Percentiles rank a stretch among this genome's conserved stretches.
These are phyloP conservation scores for Bothriochloa decipiens DNA, from an alignment of 176 grass and related monocot species.

Conservation along the genomic window DNA sequence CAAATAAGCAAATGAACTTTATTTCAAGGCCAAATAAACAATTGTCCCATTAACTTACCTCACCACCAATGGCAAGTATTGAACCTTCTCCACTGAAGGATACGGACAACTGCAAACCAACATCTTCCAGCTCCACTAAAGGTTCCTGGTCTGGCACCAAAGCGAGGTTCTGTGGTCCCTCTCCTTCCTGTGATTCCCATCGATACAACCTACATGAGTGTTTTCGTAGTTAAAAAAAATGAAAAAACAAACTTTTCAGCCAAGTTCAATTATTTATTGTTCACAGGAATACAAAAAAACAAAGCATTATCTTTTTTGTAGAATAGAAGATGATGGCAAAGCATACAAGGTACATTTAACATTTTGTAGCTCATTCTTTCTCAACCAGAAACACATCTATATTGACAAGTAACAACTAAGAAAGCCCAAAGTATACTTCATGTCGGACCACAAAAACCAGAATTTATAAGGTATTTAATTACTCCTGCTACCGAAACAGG, in stretches of 20 bases:
- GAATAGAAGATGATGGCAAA: neutral
- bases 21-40: too few species aligned
- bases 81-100: constrained; percentile 85
- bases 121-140: constrained; percentile 57
- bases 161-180: constrained; percentile 38
- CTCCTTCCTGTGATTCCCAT: constrained; percentile 60
- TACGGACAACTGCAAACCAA: constrained; percentile 71
- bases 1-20: too few species aligned
- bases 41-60: constrained; percentile 70
- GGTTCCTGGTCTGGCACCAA: constrained; percentile 58
- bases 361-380: constrained; percentile 6
- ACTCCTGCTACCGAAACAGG: neutral
- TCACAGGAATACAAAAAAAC: neutral
- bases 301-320: neutral
- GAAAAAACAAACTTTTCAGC: neutral
- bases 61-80: constrained; percentile 76
- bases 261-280: neutral
- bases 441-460: neutral
- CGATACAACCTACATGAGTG: constrained; percentile 65
- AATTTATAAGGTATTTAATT: neutral
- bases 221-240: constrained; percentile 29
- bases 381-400: neutral
- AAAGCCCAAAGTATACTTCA: neutral
- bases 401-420: neutral
- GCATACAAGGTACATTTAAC: neutral